Conservation (phyloP, 345 rosid genomes). For the Lagerstroemia speciosa region DNA sequence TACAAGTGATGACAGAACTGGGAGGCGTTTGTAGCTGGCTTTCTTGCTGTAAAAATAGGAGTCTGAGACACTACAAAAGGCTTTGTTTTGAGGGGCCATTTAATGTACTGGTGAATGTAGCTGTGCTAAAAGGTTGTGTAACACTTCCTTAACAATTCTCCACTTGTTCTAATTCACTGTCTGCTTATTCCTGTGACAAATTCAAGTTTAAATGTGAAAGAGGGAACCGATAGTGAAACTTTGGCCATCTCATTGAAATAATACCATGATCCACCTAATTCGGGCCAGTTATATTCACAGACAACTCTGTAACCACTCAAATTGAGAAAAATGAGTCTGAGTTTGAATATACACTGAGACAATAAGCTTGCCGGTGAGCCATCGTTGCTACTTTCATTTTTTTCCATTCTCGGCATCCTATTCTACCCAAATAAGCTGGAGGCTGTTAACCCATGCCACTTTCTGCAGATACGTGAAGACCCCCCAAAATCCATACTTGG, state of each 20-base stretch:
- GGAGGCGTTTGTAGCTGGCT: background rate
- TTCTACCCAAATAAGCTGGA: background rate
- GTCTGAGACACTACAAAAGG: background rate
- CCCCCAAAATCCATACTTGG: background rate
- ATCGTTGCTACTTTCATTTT: too few species aligned
- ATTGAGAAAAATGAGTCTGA: background rate
- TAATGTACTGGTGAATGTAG: background rate
- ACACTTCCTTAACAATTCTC: background rate
- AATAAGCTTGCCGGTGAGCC: too few species aligned
- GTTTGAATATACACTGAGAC: too few species aligned
- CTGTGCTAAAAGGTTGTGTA: background rate
- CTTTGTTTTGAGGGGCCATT: background rate
- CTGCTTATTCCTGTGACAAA: background rate
- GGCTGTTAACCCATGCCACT: background rate
- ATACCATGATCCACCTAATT: background rate
- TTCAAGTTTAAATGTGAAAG: background rate
- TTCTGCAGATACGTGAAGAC: background rate
- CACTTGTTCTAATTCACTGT: background rate
- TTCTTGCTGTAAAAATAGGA: slow-evolving; percentile 9
- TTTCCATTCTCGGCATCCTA: background rate
- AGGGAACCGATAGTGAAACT: background rate
- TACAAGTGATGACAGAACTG: background rate
- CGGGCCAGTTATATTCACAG: background rate
- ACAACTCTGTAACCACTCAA: background rate
- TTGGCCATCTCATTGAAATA: background rate